phyloP scores from a whole-genome alignment of 192 early-diverging fungal species.

The Rhizoclosmatium globosum region DNA sequence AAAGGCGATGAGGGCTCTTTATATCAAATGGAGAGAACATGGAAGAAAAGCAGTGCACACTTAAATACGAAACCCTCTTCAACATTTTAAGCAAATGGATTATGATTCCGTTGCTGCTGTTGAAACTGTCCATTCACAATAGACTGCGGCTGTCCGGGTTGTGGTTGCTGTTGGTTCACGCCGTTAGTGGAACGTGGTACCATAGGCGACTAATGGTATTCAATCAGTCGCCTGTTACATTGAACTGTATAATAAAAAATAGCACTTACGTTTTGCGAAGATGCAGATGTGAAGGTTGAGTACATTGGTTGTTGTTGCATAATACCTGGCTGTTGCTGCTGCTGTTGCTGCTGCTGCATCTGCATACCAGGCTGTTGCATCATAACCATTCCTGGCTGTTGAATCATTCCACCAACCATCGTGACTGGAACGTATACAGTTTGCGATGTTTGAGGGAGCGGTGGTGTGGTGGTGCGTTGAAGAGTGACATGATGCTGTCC shows the following conservation, averaged over 20 bases:
- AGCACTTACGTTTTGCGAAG: constrained; percentile 5
- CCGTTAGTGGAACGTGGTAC: not conserved
- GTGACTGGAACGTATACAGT: constrained; percentile 7
- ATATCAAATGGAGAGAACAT: no score
- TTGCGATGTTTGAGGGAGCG: constrained; percentile 6
- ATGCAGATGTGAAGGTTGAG: constrained; percentile 17
- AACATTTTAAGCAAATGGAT: not conserved
- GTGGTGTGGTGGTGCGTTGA: constrained; percentile 35
- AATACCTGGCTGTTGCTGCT: not conserved
- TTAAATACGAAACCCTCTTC: not conserved
- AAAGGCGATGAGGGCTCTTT: no score
- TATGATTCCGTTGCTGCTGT: constrained; percentile 22
- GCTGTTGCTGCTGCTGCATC: not conserved
- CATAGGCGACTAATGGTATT: not conserved
- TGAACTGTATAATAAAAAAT: not conserved
- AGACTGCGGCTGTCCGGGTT: not conserved
- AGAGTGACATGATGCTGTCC: constrained; percentile 51
- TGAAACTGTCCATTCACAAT: constrained; percentile 27
- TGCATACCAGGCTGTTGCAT: constrained; percentile 16
- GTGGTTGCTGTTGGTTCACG: not conserved
- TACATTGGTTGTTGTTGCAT: constrained; percentile 30
- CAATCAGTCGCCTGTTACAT: not conserved
- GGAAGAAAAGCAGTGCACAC: not conserved
- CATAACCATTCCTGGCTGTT: constrained; percentile 10
- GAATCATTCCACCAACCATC: constrained; percentile 15